Percentiles rank a stretch among this genome's conserved stretches.
These are phyloP conservation scores for Leishmania mexicana DNA, from an alignment of 208 protist genomes.

Conservation along the genomic window DNA sequence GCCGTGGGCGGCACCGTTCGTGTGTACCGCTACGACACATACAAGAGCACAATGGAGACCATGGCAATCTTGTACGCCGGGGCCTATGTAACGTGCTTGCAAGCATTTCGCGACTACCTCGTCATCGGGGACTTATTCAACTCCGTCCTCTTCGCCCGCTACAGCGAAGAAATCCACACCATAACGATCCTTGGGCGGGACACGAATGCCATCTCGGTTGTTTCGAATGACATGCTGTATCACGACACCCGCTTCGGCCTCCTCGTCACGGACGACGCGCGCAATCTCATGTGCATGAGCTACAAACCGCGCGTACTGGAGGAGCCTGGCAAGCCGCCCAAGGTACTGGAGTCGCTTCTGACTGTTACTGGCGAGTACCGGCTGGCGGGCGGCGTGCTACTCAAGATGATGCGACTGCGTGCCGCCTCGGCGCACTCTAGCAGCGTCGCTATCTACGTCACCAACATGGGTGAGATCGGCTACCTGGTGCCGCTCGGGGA, in stretches of 20 bases:
- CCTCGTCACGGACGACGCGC: slow-evolving; percentile 67
- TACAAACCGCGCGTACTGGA: slow-evolving; percentile 76
- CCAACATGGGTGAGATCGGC: slow-evolving; percentile 85
- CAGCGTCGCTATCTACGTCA: slow-evolving; percentile 65
- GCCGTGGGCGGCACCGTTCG: slow-evolving; percentile 85
- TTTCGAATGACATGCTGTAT: slow-evolving; percentile 75
- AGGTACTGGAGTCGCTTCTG: slow-evolving; percentile 67
- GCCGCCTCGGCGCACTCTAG: slow-evolving; percentile 30
- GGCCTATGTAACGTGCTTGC: slow-evolving; percentile 79
- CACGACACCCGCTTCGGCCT: slow-evolving; percentile 75
- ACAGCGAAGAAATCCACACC: slow-evolving; percentile 78
- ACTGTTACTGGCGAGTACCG: slow-evolving; percentile 84
- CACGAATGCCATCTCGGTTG: slow-evolving; percentile 57
- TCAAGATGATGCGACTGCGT: slow-evolving; percentile 66
- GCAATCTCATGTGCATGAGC: slow-evolving; percentile 72
- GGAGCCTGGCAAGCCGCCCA: slow-evolving; percentile 20
- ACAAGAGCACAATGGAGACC: slow-evolving; percentile 55
- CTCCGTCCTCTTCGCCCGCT: slow-evolving; percentile 71
- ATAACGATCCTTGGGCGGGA: slow-evolving; percentile 79
- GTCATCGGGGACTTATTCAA: slow-evolving; percentile 80
- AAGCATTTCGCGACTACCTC: slow-evolving; percentile 75
- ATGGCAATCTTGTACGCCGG: slow-evolving; percentile 82
- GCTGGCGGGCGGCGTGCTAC: slow-evolving; percentile 59
- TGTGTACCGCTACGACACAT: slow-evolving; percentile 76
- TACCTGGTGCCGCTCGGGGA: slow-evolving; percentile 77